phyloP scores from a whole-genome alignment of 192 early-diverging fungal genomes.

The Coemansia sp. region DNA sequence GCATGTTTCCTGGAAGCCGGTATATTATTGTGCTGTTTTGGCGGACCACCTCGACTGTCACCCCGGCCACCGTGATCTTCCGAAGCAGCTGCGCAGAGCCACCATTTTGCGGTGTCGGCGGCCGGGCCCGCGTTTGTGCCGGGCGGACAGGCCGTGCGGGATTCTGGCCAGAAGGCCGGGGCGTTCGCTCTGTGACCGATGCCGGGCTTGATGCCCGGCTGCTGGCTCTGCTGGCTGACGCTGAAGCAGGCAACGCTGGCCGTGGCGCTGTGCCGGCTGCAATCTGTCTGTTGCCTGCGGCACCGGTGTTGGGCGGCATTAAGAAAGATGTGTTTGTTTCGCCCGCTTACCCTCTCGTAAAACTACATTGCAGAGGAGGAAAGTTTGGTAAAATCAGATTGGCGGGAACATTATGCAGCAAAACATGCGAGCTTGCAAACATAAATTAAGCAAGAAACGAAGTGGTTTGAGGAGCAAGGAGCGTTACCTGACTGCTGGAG shows the following conservation, averaged over 20 bases:
- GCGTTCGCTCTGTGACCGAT: background rate
- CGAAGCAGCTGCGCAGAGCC: conserved; percentile 29
- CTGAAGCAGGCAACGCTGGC: background rate
- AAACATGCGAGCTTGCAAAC: too few relatives aligned
- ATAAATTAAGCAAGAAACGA: background rate
- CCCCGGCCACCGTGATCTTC: conserved; percentile 37
- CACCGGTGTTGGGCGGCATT: conserved; percentile 11
- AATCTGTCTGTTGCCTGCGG: background rate
- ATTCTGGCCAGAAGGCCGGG: background rate
- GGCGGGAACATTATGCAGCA: too few relatives aligned
- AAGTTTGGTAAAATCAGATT: too few relatives aligned
- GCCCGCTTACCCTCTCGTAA: too few relatives aligned
- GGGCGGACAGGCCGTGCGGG: background rate
- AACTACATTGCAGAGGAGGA: too few relatives aligned
- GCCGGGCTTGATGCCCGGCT: conserved; percentile 13
- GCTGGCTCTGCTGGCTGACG: background rate
- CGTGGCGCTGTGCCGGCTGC: too few relatives aligned
- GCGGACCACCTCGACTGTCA: conserved; percentile 48
- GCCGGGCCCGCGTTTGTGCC: background rate
- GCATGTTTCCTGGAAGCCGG: conserved; percentile 48
- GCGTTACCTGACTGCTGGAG: background rate
- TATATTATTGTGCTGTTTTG: conserved; percentile 48
- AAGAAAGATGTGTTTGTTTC: background rate
- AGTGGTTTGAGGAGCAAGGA: too few relatives aligned
- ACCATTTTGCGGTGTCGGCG: background rate